Evolutionary conservation across 2,329 filamentous ascomycete genomes (phyloP).

Genomic region (Pseudogymnoascus sp.): DNA sequence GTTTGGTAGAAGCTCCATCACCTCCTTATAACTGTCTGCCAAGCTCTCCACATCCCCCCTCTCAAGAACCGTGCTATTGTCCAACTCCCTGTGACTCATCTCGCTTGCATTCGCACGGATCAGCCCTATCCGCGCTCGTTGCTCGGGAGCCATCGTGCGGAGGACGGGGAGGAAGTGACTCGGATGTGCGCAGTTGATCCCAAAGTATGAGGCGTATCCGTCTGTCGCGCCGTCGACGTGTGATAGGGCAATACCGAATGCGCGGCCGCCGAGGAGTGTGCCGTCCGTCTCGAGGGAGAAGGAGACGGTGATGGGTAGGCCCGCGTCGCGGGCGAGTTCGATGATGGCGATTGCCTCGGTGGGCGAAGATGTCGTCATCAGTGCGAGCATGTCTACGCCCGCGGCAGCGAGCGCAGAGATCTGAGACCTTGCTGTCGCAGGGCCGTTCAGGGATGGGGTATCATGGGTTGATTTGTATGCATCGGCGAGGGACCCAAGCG

Average conservation of each 20-base stretch:
- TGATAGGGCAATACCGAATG: not conserved
- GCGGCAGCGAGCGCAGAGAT: not conserved
- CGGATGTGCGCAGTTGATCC: not conserved
- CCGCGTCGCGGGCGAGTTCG: not conserved
- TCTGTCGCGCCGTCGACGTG: not conserved
- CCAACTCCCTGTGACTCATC: not conserved
- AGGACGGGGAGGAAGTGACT: not conserved
- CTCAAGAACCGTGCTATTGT: not conserved
- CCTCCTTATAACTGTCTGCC: not conserved
- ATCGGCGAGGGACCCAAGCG: not conserved
- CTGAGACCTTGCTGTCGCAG: not conserved
- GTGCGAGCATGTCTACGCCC: constrained; percentile 1
- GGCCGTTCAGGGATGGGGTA: not conserved
- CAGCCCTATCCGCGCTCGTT: not conserved
- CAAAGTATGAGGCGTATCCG: not conserved
- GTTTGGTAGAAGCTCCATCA: constrained; percentile 10
- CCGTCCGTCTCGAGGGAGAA: constrained; percentile 3
- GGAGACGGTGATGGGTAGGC: constrained; percentile 1
- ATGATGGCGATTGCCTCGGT: constrained; percentile 5
- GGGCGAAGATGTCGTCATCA: constrained; percentile 2
- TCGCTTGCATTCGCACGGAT: not conserved
- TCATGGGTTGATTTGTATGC: not conserved
- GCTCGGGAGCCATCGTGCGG: not conserved
- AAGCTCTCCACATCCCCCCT: not conserved
- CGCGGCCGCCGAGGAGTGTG: not conserved